These are phyloP conservation scores for Schizosaccharomyces versatilis DNA, from an alignment of 1,139 yeast species.

Conservation along the genomic window DNA sequence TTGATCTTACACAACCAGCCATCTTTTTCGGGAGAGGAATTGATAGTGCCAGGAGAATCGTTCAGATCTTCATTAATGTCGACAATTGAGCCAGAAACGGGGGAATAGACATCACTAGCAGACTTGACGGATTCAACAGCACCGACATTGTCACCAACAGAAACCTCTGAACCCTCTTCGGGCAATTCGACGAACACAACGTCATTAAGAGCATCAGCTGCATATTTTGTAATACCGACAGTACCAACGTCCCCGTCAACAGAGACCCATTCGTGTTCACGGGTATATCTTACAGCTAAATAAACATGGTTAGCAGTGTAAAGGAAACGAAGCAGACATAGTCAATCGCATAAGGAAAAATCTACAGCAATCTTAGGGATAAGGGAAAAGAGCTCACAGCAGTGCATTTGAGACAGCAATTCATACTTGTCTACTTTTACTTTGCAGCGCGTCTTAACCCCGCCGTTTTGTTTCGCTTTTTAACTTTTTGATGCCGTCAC, in stretches of 20 bases:
- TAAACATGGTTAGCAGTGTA: background rate
- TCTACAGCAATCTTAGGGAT: too few species aligned
- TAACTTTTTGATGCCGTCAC: too few species aligned
- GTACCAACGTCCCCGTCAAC: constrained; percentile 38
- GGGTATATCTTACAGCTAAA: constrained; percentile 20
- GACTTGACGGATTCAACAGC: constrained; percentile 88
- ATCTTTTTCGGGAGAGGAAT: constrained; percentile 73
- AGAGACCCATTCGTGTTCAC: constrained; percentile 92
- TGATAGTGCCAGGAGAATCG: constrained; percentile 54
- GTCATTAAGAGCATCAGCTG: constrained; percentile 95
- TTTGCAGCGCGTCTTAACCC: too few species aligned
- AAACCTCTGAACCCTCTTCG: constrained; percentile 43
- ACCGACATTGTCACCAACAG: constrained; percentile 64
- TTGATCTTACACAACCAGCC: constrained; percentile 80
- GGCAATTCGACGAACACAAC: constrained; percentile 87
- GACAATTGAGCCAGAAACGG: constrained; percentile 54
- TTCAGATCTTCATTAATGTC: constrained; percentile 50
- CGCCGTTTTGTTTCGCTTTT: too few species aligned
- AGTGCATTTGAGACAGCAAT: too few species aligned
- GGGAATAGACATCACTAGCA: constrained; percentile 81
- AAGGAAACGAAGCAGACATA: background rate
- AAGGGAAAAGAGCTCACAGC: too few species aligned
- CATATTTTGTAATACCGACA: constrained; percentile 80
- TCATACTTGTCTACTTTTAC: too few species aligned
- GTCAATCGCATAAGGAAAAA: background rate